phyloP scores from a whole-genome alignment of 352 stramenopile species.

The Pythium rhizo-oryzae region DNA sequence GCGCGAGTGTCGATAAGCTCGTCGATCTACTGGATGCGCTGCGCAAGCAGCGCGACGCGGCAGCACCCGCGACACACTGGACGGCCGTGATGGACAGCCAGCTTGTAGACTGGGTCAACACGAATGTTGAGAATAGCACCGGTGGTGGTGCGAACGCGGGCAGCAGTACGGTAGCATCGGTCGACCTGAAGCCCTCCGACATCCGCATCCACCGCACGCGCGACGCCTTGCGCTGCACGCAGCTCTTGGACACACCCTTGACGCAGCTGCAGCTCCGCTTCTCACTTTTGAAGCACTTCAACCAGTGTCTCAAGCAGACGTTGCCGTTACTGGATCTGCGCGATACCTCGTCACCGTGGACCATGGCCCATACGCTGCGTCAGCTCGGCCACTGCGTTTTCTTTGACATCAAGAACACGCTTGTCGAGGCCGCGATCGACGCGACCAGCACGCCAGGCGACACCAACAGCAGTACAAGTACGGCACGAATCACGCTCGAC shows the following conservation, averaged over 20 bases:
- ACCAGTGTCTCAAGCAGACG: conserved; percentile 66
- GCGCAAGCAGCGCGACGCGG: conserved; percentile 4
- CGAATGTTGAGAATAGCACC: conserved; percentile 52
- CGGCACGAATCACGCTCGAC: conserved; percentile 83
- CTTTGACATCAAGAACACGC: conserved; percentile 81
- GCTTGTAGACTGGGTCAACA: conserved; percentile 89
- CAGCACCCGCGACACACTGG: conserved; percentile 34
- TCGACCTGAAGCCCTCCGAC: conserved; percentile 72
- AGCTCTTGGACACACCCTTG: conserved; percentile 58
- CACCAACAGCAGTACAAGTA: conserved; percentile 57
- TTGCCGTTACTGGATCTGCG: conserved; percentile 78
- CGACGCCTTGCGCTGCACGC: conserved; percentile 74
- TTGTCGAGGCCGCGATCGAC: conserved; percentile 84
- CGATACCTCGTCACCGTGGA: conserved; percentile 72
- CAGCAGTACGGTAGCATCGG: conserved; percentile 32
- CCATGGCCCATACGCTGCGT: conserved; percentile 68
- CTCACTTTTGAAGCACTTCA: conserved; percentile 83
- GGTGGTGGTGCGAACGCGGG: conserved; percentile 22
- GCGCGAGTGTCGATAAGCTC: conserved; percentile 44
- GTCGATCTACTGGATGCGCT: conserved; percentile 33
- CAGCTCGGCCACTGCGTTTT: conserved; percentile 86
- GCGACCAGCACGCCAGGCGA: conserved; percentile 64
- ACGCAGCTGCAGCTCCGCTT: conserved; percentile 78
- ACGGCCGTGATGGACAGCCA: conserved; percentile 78
- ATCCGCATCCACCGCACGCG: conserved; percentile 68